These are phyloP conservation scores for Miamiensis avidus DNA, from an alignment of 169 alveolate genomes.

Conservation along the genomic window DNA sequence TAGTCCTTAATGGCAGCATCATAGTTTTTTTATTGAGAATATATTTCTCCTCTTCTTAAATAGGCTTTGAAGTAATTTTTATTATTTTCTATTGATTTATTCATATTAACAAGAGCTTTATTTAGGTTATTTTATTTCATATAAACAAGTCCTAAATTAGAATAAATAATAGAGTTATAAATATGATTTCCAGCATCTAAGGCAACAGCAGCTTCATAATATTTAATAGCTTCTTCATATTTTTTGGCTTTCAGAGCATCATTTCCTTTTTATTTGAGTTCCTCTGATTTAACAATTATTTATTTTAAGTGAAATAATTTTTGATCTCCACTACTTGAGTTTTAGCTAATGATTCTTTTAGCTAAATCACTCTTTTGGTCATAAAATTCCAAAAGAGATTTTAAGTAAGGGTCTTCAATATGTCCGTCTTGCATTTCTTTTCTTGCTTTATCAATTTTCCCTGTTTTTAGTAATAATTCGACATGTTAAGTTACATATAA, in stretches of 20 bases:
- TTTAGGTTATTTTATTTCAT: constrained; percentile 54
- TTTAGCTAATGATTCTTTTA: neutral
- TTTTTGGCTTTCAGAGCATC: constrained; percentile 51
- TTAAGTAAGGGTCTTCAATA: neutral
- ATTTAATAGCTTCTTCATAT: constrained; percentile 69
- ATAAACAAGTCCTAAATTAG: constrained; percentile 73
- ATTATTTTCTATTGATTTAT: constrained; percentile 64
- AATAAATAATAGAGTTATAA: constrained; percentile 65
- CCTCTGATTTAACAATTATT: constrained; percentile 35
- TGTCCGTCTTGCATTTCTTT: neutral
- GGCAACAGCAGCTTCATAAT: constrained; percentile 69
- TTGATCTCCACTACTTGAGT: neutral
- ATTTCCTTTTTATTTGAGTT: constrained; percentile 74
- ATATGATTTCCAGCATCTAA: constrained; percentile 67
- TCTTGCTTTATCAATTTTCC: neutral
- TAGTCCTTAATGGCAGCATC: neutral
- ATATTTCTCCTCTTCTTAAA: constrained; percentile 73
- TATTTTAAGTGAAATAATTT: too few species aligned
- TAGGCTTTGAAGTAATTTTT: constrained; percentile 75
- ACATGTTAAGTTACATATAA: neutral
- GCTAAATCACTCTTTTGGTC: neutral
- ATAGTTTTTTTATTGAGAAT: too few species aligned
- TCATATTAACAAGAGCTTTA: constrained; percentile 70
- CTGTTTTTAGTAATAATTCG: neutral
- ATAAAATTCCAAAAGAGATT: neutral